These are phyloP conservation scores for Aspergillus nidulans DNA, from an alignment of 495 filamentous ascomycete genomes.

Conservation along the genomic window DNA sequence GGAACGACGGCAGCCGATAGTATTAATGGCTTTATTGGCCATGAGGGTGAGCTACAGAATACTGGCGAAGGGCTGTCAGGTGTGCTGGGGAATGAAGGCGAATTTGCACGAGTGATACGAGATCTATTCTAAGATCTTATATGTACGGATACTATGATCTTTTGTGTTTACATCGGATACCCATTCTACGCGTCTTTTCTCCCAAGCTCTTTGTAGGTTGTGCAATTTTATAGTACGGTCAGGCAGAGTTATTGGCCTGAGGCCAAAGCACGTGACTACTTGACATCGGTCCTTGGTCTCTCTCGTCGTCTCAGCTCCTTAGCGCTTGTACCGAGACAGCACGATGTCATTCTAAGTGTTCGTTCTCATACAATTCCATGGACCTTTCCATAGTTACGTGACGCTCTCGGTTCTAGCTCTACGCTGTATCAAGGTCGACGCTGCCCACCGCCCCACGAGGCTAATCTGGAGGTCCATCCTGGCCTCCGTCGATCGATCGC, in stretches of 20 bases:
- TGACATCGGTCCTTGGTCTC: neutral
- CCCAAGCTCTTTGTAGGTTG: neutral
- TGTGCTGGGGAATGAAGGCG: conserved; percentile 58
- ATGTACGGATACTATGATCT: neutral
- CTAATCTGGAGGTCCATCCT: conserved; percentile 27
- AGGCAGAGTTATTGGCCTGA: neutral
- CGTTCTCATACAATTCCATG: neutral
- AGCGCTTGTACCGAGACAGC: neutral
- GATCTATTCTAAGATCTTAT: conserved; percentile 56
- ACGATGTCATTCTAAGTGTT: neutral
- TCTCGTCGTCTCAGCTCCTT: neutral
- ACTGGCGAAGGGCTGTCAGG: conserved; percentile 44
- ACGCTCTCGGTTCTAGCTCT: neutral
- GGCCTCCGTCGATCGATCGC: conserved; percentile 24
- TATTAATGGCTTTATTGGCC: conserved; percentile 40
- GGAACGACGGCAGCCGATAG: conserved; percentile 31
- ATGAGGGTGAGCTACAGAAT: conserved; percentile 42
- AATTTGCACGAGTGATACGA: conserved; percentile 58
- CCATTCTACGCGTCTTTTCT: neutral
- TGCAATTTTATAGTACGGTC: neutral
- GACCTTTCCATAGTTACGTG: neutral
- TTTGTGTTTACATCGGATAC: neutral
- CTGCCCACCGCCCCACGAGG: conserved; percentile 31
- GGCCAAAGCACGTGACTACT: conserved; percentile 1
- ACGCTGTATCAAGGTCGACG: neutral